Percentiles rank a stretch among this genome's conserved stretches.
phyloP scores from a whole-genome alignment of 495 filamentous ascomycete species.

The Daldinia decipiens region DNA sequence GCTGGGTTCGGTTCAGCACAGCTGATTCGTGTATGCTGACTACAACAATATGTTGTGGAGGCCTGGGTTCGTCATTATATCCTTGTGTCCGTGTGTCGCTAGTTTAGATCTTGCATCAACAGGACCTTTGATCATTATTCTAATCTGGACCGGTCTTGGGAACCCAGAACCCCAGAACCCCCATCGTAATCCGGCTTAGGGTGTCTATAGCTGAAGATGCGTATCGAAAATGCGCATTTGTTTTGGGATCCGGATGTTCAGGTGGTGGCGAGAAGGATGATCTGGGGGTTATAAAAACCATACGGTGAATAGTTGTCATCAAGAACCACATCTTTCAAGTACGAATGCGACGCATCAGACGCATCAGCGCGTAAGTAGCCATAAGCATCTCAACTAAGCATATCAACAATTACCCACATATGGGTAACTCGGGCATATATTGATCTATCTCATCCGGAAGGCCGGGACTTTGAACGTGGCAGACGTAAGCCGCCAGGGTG shows the following conservation, averaged over 20 bases:
- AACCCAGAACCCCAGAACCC: constrained; percentile 13
- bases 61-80: constrained; percentile 23
- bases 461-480: constrained; percentile 18
- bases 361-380: constrained; percentile 35
- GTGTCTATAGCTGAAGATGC: constrained; percentile 50
- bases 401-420: constrained; percentile 17
- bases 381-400: constrained; percentile 27
- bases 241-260: constrained; percentile 26
- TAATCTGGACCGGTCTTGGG: constrained; percentile 7
- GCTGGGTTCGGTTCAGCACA: constrained; percentile 35
- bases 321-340: constrained; percentile 37
- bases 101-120: constrained; percentile 38
- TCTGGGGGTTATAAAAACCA: constrained; percentile 31
- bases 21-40: constrained; percentile 37
- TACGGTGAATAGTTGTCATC: constrained; percentile 42
- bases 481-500: constrained; percentile 25
- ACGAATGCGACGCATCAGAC: constrained; percentile 38
- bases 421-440: constrained; percentile 24
- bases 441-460: constrained; percentile 28
- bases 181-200: constrained; percentile 16
- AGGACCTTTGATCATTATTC: constrained; percentile 26
- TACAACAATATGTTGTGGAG: constrained; percentile 31
- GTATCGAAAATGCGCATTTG: constrained; percentile 12
- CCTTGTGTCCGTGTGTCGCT: constrained; percentile 39
- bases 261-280: constrained; percentile 42